Conservation (phyloP, 2,329 filamentous ascomycete species). For the Camillea tinctor region DNA sequence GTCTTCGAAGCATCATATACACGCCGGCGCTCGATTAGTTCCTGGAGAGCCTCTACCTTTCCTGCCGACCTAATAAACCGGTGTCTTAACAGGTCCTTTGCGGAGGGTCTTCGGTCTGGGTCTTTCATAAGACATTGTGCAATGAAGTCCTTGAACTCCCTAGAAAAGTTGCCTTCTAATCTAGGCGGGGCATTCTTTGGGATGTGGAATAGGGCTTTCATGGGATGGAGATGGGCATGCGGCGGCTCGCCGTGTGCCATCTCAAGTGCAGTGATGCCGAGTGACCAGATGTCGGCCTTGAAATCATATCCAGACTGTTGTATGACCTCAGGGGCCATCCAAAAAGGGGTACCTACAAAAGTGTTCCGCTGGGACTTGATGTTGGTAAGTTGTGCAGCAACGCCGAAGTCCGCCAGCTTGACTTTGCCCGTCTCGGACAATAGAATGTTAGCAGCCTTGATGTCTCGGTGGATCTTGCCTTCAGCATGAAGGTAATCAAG, state of each 20-base stretch:
- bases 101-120: slow-evolving; percentile 77
- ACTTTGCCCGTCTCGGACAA: slow-evolving; percentile 88
- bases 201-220: slow-evolving; percentile 91
- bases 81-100: slow-evolving; percentile 84
- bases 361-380: slow-evolving; percentile 98
- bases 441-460: slow-evolving; percentile 95
- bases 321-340: slow-evolving; percentile 96
- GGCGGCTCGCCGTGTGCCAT: slow-evolving; percentile 88
- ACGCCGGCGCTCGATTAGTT: slow-evolving; percentile 80
- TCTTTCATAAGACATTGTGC: slow-evolving; percentile 90
- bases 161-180: slow-evolving; percentile 82
- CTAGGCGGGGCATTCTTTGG: slow-evolving; percentile 83
- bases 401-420: slow-evolving; percentile 95
- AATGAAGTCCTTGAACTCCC: slow-evolving; percentile 92
- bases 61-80: slow-evolving; percentile 85
- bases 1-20: slow-evolving; percentile 75
- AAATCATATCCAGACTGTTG: slow-evolving; percentile 81
- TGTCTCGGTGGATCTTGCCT: slow-evolving; percentile 94
- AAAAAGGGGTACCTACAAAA: slow-evolving; percentile 95
- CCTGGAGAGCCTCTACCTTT: slow-evolving; percentile 83
- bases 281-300: slow-evolving; percentile 90
- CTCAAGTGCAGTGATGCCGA: slow-evolving; percentile 90
- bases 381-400: slow-evolving; percentile 93
- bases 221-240: slow-evolving; percentile 79
- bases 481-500: slow-evolving; percentile 92